Conservation (phyloP, 768 basidiomycete species). For the Lactarius trivialis region DNA sequence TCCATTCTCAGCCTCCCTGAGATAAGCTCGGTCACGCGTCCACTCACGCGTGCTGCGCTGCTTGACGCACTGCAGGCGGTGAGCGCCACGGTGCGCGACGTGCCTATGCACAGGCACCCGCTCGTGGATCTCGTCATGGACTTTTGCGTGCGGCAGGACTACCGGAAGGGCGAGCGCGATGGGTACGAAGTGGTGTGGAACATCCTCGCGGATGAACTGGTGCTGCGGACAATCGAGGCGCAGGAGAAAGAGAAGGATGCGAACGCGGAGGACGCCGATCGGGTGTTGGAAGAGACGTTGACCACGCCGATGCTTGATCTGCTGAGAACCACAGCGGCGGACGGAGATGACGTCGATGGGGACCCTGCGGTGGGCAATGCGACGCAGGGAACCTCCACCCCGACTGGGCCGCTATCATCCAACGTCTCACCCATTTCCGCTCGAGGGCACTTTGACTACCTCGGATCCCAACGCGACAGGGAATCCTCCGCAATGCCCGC, state of each 20-base stretch:
- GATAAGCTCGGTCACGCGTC: slow-evolving; percentile 31
- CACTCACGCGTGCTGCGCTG: slow-evolving; percentile 48
- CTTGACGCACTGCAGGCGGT: slow-evolving; percentile 52
- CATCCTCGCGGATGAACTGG: slow-evolving; percentile 26
- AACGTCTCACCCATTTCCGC: slow-evolving; percentile 49
- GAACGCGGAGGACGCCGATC: slow-evolving; percentile 16
- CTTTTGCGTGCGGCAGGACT: slow-evolving; percentile 36
- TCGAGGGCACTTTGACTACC: slow-evolving; percentile 52
- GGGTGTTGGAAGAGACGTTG: slow-evolving; percentile 10
- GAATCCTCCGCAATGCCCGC: slow-evolving; percentile 44
- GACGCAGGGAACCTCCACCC: slow-evolving; percentile 7
- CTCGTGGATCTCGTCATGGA: slow-evolving; percentile 49
- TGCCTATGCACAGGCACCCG: slow-evolving; percentile 53
- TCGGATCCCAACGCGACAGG: slow-evolving; percentile 33
- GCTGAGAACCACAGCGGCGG: slow-evolving; percentile 13
- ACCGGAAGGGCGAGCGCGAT: slow-evolving; percentile 14
- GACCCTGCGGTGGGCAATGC: slow-evolving; percentile 19
- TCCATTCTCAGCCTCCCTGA: slow-evolving; percentile 44
- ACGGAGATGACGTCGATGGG: slow-evolving; percentile 12
- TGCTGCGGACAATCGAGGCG: slow-evolving; percentile 28
- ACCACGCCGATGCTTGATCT: slow-evolving; percentile 19
- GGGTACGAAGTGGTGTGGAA: slow-evolving; percentile 24
- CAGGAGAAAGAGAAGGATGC: slow-evolving; percentile 40
- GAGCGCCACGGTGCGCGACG: slow-evolving; percentile 63
- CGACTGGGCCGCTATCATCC: slow-evolving; percentile 22